Base-by-base conservation (phyloP, 257 asterid genomes). In the Verbascum thapsus region DNA sequence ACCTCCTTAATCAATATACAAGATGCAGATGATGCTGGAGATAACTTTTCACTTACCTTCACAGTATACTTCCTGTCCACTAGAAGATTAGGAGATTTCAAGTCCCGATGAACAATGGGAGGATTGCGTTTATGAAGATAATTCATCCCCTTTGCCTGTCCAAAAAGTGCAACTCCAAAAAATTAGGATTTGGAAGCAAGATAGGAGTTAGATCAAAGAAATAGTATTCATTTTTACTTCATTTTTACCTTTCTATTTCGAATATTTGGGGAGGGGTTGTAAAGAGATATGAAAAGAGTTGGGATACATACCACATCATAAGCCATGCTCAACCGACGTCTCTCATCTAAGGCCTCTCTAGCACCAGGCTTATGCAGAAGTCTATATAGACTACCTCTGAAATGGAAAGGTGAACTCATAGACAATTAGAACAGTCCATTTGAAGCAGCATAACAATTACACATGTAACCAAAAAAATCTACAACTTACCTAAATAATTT, bases 31-130 rank as follows among this genome's bases (percentile, higher is more conserved):
- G 13, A 32, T 12, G 60, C 55, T 44, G 64, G 40, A 67, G 51
- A 69, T 18, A 34, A 16, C 54, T 15, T 10, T 2, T 51, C 68
- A 58, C 81, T 78, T 74, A 92, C 99, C 96, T 92, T 92, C 72
- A 89, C 99, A 6, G 99, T 92, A 52, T 85, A 92, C 79, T 87
- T 92, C 60, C 50, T 92, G 85, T 92, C 99, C 71, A 92, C 97
- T 63, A 91, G 72, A 58, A 91, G 96, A 83, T 91, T 91, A 39
- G 98, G 98, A 70, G 98, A 91, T 79, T 91, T 91, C 69, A 91
- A 72, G 77, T 91, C 98, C 8, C 98, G 80, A 43, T 91, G 98
- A 77, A 91, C 96, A 74, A 91, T 71, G 30, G 98, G 98, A 71
- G 98, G 98, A 54, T 80, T 91, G 72, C 81, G 79, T 71, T 78